These are phyloP conservation scores for Eucalyptus rudis DNA, from an alignment of 345 rosid species.

Conservation along the genomic window DNA sequence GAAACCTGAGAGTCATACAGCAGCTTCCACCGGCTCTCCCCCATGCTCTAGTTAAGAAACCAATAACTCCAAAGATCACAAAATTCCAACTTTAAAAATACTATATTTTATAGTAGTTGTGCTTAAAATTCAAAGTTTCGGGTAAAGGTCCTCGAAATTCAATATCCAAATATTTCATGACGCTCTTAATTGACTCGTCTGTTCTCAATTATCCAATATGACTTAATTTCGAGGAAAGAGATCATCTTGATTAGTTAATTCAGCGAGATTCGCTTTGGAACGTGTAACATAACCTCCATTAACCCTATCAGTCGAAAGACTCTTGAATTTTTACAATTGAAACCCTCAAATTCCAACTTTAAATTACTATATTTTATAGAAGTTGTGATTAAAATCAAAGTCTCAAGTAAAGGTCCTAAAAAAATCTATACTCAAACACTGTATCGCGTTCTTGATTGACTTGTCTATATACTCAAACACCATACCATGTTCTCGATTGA, in stretches of 20 bases:
- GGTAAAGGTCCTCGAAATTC: neutral
- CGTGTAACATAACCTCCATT: neutral
- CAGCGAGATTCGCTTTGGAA: neutral
- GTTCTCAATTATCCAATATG: neutral
- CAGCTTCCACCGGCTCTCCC: neutral
- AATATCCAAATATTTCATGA: neutral
- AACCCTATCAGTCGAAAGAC: neutral
- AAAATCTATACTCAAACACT: neutral
- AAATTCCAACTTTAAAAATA: neutral
- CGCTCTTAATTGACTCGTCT: neutral
- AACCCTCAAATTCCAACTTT: neutral
- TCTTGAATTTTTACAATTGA: neutral
- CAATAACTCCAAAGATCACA: neutral
- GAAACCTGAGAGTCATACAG: neutral
- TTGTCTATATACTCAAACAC: neutral
- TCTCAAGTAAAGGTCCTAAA: neutral
- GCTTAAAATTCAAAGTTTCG: neutral
- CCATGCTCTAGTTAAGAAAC: neutral
- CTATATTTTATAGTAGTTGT: neutral
- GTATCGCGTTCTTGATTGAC: neutral
- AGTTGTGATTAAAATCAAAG: neutral
- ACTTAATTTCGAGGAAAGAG: neutral
- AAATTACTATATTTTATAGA: neutral
- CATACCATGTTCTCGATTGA: neutral
- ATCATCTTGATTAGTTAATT: neutral